Conservation (phyloP, 768 basidiomycete species). For the Tylopilus plumbeoviolaceoides region DNA sequence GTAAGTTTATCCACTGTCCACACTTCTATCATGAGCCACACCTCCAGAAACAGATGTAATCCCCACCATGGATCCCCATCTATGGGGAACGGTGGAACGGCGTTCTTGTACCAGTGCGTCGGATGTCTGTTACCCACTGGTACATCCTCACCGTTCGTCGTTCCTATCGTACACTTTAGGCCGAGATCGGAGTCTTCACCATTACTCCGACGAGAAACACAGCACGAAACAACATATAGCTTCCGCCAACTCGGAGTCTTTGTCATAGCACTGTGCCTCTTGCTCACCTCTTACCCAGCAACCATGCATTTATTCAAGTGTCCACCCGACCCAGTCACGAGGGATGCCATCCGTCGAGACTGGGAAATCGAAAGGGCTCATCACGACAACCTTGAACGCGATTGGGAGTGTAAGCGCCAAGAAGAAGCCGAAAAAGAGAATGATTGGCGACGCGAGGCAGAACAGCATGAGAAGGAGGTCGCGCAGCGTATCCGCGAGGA, state of each 20-base stretch:
- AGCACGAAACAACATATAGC: not conserved
- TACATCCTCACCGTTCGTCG: not conserved
- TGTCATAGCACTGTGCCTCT: not conserved
- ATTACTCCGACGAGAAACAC: not conserved
- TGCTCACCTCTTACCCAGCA: not conserved
- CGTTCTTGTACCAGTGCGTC: not conserved
- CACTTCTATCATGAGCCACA: no score
- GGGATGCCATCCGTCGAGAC: not conserved
- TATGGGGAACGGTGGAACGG: not conserved
- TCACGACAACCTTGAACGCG: not conserved
- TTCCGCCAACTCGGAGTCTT: not conserved
- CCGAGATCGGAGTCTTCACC: not conserved
- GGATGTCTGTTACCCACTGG: no score
- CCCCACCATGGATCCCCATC: not conserved
- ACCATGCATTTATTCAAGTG: constrained; percentile 1
- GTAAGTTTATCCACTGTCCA: not conserved
- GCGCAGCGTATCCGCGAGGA: constrained; percentile 1
- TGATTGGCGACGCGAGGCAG: not conserved
- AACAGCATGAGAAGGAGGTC: constrained; percentile 5
- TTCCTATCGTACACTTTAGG: not conserved
- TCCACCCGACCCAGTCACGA: constrained; percentile 3
- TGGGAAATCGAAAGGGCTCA: constrained; percentile 6
- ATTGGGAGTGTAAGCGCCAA: constrained; percentile 4
- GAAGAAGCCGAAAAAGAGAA: not conserved
- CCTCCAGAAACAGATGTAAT: not conserved